Conservation (phyloP, 2,329 filamentous ascomycete genomes). For the Ceratocystis diversiconidia region DNA sequence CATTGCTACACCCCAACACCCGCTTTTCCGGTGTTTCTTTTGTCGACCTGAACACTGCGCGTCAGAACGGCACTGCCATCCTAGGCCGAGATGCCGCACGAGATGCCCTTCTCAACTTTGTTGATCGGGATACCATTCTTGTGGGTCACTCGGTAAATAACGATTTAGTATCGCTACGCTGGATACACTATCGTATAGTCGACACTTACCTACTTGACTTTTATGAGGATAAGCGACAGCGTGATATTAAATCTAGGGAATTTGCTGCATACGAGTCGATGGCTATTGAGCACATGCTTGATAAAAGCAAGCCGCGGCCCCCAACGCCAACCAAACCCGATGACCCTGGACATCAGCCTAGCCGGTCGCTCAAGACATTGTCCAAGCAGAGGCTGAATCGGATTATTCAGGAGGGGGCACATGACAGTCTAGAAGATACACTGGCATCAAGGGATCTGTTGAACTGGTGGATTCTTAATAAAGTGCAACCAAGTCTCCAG, state of each 20-base stretch:
- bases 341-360: constrained; percentile 17
- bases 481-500: not conserved
- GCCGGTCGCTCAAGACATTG: constrained; percentile 30
- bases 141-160: constrained; percentile 32
- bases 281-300: not conserved
- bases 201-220: constrained; percentile 31
- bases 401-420: constrained; percentile 28
- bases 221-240: constrained; percentile 14
- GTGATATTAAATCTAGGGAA: constrained; percentile 13
- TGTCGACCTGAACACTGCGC: constrained; percentile 27
- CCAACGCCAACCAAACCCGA: not conserved
- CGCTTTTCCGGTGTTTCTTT: constrained; percentile 35
- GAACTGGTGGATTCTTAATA: constrained; percentile 26
- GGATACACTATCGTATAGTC: constrained; percentile 32
- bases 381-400: constrained; percentile 26
- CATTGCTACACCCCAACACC: constrained; percentile 37
- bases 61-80: constrained; percentile 25
- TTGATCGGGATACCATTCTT: constrained; percentile 34
- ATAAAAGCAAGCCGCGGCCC: not conserved
- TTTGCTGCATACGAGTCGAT: constrained; percentile 15
- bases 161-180: constrained; percentile 33
- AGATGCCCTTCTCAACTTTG: constrained; percentile 29
- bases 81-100: constrained; percentile 31
- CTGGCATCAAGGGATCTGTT: constrained; percentile 31
- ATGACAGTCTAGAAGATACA: constrained; percentile 34